Conservation (phyloP, 495 filamentous ascomycete genomes). For the Podospora pseudoanserina region DNA sequence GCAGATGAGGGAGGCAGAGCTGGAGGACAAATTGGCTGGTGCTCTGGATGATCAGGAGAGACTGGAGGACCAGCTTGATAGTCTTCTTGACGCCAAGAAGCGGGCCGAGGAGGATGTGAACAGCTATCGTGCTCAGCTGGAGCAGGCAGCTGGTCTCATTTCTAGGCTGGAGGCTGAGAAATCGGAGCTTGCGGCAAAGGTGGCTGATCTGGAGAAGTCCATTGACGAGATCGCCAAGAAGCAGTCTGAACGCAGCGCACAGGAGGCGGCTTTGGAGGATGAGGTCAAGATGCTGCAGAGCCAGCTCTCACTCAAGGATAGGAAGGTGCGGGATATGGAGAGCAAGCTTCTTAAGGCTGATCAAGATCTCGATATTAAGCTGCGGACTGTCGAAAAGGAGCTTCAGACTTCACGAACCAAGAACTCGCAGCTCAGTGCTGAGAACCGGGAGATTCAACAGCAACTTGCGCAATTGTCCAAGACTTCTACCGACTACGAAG, state of each 20-base stretch:
- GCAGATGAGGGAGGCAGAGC: slow-evolving; percentile 81
- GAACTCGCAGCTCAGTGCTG: slow-evolving; percentile 69
- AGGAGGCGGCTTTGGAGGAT: slow-evolving; percentile 68
- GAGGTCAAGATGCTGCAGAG: slow-evolving; percentile 92
- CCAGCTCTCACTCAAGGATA: slow-evolving; percentile 82
- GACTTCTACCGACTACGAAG: slow-evolving; percentile 92
- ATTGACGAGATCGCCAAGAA: slow-evolving; percentile 62
- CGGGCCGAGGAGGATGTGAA: slow-evolving; percentile 82
- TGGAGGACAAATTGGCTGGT: slow-evolving; percentile 85
- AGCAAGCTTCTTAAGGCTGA: slow-evolving; percentile 78
- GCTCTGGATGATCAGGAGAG: slow-evolving; percentile 94
- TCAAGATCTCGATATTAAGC: slow-evolving; percentile 85
- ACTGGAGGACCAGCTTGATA: slow-evolving; percentile 89
- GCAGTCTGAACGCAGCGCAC: slow-evolving; percentile 64
- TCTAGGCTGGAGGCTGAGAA: slow-evolving; percentile 80
- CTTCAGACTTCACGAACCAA: slow-evolving; percentile 66
- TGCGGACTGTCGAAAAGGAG: slow-evolving; percentile 77
- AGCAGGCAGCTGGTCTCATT: slow-evolving; percentile 88
- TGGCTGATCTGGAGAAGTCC: slow-evolving; percentile 63
- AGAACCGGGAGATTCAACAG: slow-evolving; percentile 80
- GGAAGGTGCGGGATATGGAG: slow-evolving; percentile 86
- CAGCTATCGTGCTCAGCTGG: slow-evolving; percentile 72
- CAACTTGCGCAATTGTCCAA: slow-evolving; percentile 83
- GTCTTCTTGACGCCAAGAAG: slow-evolving; percentile 83
- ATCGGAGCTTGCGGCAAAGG: slow-evolving; percentile 60